These are phyloP conservation scores for Apophysomyces sp. DNA, from an alignment of 371 early-diverging fungal species.

Conservation along the genomic window DNA sequence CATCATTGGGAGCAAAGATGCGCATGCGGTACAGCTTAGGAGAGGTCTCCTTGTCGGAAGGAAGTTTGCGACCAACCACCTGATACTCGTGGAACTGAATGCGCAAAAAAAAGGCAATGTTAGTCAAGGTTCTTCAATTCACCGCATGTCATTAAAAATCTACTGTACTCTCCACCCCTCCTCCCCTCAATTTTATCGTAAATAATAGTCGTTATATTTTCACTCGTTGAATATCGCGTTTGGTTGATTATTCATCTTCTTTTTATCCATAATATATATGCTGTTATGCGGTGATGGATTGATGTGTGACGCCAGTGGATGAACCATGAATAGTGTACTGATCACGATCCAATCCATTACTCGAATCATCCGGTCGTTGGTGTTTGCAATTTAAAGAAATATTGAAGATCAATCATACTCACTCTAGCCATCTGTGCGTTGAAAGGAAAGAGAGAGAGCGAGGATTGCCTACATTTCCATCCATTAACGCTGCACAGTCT, in stretches of 20 bases:
- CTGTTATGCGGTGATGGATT: neutral
- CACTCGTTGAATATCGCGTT: neutral
- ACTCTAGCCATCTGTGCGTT: slow-evolving; percentile 3
- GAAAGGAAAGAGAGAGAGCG: neutral
- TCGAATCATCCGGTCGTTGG: neutral
- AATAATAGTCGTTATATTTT: neutral
- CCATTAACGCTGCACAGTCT: neutral
- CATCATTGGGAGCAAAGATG: slow-evolving; percentile 98
- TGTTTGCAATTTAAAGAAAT: neutral
- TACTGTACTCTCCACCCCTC: slow-evolving; percentile 15
- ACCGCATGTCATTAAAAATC: neutral
- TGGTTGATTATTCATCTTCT: neutral
- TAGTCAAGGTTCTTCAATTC: neutral
- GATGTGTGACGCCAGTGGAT: neutral
- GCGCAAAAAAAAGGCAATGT: neutral
- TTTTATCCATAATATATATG: neutral
- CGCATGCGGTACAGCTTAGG: slow-evolving; percentile 99
- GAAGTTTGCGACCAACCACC: slow-evolving; percentile 94
- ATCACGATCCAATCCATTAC: neutral
- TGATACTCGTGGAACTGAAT: slow-evolving; percentile 70
- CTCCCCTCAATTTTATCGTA: neutral
- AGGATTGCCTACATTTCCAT: neutral
- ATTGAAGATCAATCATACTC: neutral
- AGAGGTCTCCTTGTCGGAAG: slow-evolving; percentile 88
- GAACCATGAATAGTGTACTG: too few species aligned